Evolutionary conservation across 2,329 filamentous ascomycete genomes (phyloP).

Genomic region (Fusarium dlaminii): DNA sequence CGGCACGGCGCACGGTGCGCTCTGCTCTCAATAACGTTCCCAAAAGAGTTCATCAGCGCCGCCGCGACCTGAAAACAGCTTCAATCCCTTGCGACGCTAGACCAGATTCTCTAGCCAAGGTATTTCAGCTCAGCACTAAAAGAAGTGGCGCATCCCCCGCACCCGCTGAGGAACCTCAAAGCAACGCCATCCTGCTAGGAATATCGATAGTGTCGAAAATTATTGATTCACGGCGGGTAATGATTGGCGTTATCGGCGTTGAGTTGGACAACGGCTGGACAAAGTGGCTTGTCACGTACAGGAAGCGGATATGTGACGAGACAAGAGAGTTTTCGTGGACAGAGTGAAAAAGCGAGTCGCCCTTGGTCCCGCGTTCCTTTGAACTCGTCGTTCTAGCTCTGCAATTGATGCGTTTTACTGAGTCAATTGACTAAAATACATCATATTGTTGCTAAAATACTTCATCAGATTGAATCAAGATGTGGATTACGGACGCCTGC

Average conservation of each 20-base stretch:
- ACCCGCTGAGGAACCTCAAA: neutral
- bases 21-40: neutral
- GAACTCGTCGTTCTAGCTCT: neutral
- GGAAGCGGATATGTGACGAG: neutral
- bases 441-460: accelerated
- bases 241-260: neutral
- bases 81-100: neutral
- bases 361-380: neutral
- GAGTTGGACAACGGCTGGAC: neutral
- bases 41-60: neutral
- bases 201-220: neutral
- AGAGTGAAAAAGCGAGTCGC: neutral
- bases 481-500: conserved; percentile 11
- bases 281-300: neutral
- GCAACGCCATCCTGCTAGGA: neutral
- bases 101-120: neutral
- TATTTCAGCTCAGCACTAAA: conserved; percentile 1
- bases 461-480: neutral
- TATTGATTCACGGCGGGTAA: neutral
- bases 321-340: neutral
- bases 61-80: neutral
- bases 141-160: neutral
- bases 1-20: neutral
- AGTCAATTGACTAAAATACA: neutral
- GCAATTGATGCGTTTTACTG: neutral